Evolutionary conservation across 208 protist genomes (phyloP), one percentile per base, ranked within the genome.

Genomic region (Trypanosoma mega): DNA sequence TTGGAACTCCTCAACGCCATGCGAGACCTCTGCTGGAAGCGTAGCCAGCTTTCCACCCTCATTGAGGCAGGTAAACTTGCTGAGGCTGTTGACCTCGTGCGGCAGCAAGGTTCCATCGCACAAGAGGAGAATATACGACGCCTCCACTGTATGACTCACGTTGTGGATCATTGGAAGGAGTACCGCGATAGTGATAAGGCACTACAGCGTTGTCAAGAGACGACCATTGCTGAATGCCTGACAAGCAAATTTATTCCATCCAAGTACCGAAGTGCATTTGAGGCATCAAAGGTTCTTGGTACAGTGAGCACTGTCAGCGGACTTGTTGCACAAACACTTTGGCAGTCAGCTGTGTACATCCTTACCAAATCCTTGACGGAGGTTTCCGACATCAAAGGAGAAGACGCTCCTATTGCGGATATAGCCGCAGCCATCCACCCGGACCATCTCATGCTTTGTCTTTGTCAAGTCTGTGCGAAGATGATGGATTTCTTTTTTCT

Each of bases 401-500:
- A 87, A n/a, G 60, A 72, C 21, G 80, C 78, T 7, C 51, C 78
- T 34, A 77, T 92, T 18, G 64, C 76, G 8, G 78, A 85, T 57
- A 80, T 92, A 51, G 85, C 76, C 11, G 82, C 80, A 43, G 82
- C 69, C 49, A 87, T 94, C 33, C 69, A 92, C 52, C 82, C 85
- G 20, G 81, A 88, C 26, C 77, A 92, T 62, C 66, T 92, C 27
- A 61, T 86, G 44, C 56, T 91, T 21, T 81, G 82, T 43, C 44
- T 92, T 24, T 80, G 73, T 51, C 85, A 91, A 77, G 74, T 90
- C 74, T 75, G 68, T 11, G 85, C 85, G 6, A 78, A 76, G 43
- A 54, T 88, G 44, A 80, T 87, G 74, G 88, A 94, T 67, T 90
- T 90, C 45, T 54, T 92, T 18, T 87, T 77, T 64, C 54, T 92